Percentiles rank a stretch among this genome's conserved stretches.
phyloP scores from a whole-genome alignment of 202 grass and related monocot species.

The Saccharum hybrid region DNA sequence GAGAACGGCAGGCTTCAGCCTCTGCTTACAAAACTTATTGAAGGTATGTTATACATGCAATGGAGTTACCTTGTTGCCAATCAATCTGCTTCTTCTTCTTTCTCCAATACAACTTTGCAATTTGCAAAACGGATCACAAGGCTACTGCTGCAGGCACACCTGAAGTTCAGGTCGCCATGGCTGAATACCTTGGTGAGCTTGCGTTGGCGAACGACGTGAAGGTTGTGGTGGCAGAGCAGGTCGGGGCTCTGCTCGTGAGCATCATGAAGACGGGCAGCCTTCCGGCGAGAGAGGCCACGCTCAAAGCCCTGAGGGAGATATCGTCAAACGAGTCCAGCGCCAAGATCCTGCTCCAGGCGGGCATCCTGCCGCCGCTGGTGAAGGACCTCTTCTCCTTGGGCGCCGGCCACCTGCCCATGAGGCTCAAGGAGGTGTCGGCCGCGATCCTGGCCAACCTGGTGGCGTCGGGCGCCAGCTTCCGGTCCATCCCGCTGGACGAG shows the following conservation, averaged over 20 bases:
- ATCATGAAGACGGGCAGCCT: slow-evolving; percentile 59
- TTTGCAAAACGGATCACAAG: no score
- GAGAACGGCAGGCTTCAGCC: slow-evolving; percentile 87
- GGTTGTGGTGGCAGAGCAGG: slow-evolving; percentile 66
- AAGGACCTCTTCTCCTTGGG: slow-evolving; percentile 69
- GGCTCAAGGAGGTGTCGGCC: slow-evolving; percentile 76
- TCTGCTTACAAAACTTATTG: slow-evolving; percentile 61
- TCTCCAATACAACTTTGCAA: no score
- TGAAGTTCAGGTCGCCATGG: slow-evolving; percentile 70
- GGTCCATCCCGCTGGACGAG: no score
- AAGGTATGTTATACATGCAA: no score
- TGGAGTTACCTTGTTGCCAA: not conserved
- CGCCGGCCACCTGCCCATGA: slow-evolving; percentile 60
- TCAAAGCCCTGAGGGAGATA: slow-evolving; percentile 70
- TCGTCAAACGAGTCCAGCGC: slow-evolving; percentile 72
- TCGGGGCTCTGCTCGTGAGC: slow-evolving; percentile 58
- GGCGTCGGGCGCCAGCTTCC: no score
- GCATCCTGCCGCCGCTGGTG: slow-evolving; percentile 76
- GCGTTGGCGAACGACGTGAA: slow-evolving; percentile 71
- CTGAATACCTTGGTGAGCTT: slow-evolving; percentile 70
- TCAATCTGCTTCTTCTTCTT: not conserved
- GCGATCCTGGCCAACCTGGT: no score
- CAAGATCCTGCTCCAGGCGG: slow-evolving; percentile 58
- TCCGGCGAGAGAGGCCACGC: slow-evolving; percentile 66
- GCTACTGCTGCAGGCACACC: slow-evolving; percentile 35